Evolutionary conservation across 345 rosid species (phyloP).

Genomic region (Euphorbia tirucalli): DNA sequence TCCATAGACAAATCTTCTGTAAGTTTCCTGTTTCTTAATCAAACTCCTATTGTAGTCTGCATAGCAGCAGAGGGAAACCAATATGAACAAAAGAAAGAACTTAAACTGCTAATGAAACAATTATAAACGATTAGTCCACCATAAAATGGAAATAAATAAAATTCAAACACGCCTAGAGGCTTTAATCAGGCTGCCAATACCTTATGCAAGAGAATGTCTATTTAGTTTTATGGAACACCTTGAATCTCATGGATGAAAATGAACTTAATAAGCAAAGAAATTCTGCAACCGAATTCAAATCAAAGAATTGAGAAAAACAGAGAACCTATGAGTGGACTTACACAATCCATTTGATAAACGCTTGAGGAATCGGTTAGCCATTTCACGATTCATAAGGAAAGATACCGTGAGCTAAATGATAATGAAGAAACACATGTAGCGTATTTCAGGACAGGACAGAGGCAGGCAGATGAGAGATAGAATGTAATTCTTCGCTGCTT

Average conservation of each 20-base stretch:
- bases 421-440: too few species aligned
- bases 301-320: background rate
- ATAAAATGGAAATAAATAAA: too few species aligned
- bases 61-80: background rate
- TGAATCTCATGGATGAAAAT: background rate
- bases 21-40: slow-evolving; percentile 34
- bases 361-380: slow-evolving; percentile 24
- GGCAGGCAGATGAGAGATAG: background rate
- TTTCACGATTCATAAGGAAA: background rate
- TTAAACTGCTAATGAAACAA: background rate
- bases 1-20: slow-evolving; percentile 38
- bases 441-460: background rate
- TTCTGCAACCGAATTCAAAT: background rate
- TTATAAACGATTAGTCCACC: too few species aligned
- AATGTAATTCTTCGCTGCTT: too few species aligned
- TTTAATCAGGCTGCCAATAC: too few species aligned
- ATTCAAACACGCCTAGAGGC: too few species aligned
- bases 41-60: slow-evolving; percentile 32
- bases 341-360: slow-evolving; percentile 15
- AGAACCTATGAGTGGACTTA: background rate
- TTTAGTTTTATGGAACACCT: background rate
- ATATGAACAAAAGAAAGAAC: background rate
- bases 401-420: background rate
- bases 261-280: background rate
- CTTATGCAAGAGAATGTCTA: background rate